A percentile compares a stretch with the other conserved stretches of the same genome.
Conservation (phyloP, 139 green algal genomes). For the Volvox reticuliferus region DNA sequence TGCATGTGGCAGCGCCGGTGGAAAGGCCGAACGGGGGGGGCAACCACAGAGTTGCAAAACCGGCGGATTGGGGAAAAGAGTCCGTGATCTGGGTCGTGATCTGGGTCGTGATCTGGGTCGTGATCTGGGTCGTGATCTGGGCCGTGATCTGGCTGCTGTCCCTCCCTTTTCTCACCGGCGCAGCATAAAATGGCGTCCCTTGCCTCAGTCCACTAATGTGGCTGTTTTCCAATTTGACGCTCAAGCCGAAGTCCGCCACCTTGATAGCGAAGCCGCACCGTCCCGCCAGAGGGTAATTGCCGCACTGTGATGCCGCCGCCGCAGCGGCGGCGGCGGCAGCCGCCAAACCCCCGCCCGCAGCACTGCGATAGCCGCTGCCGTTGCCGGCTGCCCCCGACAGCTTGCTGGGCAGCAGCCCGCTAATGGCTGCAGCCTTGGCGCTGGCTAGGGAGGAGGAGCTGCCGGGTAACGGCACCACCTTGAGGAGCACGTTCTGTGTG, state of each 20-base stretch:
- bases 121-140: too few species aligned
- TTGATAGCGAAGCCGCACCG: constrained; percentile 47
- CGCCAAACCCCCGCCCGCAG: neutral
- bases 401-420: neutral
- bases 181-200: constrained; percentile 64
- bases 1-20: too few species aligned
- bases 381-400: neutral
- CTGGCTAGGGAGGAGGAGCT: neutral
- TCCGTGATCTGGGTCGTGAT: too few species aligned
- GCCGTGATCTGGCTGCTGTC: too few species aligned
- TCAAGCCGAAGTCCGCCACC: constrained; percentile 67
- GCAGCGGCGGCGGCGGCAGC: neutral
- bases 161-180: constrained; percentile 43
- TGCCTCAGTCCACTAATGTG: constrained; percentile 57
- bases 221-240: constrained; percentile 58
- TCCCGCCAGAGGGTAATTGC: neutral
- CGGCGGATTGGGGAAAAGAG: too few species aligned
- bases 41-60: too few species aligned
- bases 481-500: constrained; percentile 45
- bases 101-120: too few species aligned
- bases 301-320: neutral
- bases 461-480: neutral
- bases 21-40: too few species aligned
- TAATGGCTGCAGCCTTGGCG: neutral
- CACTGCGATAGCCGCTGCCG: neutral